Base-by-base conservation (phyloP, 305 asterid genomes). In the Vinca major region DNA sequence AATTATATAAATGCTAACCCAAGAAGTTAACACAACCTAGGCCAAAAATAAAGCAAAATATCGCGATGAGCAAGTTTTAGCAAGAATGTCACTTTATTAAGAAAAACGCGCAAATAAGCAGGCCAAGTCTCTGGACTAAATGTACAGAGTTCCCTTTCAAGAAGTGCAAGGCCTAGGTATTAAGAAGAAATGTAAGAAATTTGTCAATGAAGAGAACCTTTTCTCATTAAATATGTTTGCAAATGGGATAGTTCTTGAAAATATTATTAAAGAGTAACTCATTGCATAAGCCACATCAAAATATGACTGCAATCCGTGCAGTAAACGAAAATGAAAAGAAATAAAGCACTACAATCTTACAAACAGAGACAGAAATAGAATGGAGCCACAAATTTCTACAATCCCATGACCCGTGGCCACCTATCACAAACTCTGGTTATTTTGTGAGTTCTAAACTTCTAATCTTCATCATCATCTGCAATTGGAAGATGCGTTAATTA, bases 381-480 rank as follows among this genome's bases (percentile, higher is more conserved):
- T 60, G 71, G 63, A 71, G 74, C 67, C 67, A 69, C 67, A 74
- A 71, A 5, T 67, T 71, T 74, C 80, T 69, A 73, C 73, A 60
- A 64, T 51, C 62, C 77, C 69, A 41, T 20, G 12, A 39, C 47
- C 5, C 52, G 55, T 45, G 58, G 72, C 76, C 74, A 64, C 68
- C 67, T 73, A 55, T 69, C 66, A 58, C 66, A 63, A 39, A 66
- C 60, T 62, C 63, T 37, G 58, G 62, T 48, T 62, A 68, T 62
- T 73, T 66, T 64, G 75, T 60, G 74, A 69, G 48, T 26, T 26
- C 0, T 1, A 26, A 26, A 26, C 33, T 54, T 65, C 58, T 83
- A 84, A 52, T 86, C 89, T 80, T 86, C 90, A 70, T 85, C 95
- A 65, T 80, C 88, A 79, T 88, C 95, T 86, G 89, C 82, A 82